Base-by-base conservation (phyloP, 2,329 filamentous ascomycete genomes). In the Diaporthe sp. region DNA sequence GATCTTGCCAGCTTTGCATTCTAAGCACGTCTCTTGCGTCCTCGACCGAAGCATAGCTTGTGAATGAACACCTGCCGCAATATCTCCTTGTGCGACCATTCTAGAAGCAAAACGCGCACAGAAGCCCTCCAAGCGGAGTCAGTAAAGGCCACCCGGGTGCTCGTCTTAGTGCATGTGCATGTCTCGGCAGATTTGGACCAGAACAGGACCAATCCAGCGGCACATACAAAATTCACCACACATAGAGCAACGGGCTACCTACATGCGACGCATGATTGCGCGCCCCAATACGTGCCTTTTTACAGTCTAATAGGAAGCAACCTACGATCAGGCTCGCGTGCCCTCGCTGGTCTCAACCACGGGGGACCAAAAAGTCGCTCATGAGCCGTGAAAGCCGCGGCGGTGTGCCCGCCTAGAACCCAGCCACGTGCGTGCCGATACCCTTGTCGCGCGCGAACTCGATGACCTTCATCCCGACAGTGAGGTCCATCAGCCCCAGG, bases 401-500 rank as follows among this genome's bases (percentile, higher is more conserved):
- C 39, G 67, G 49, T 13, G 58, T 20, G 47, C 15, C 47, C 49
- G 58, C 53, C 78, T 78, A 92, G 79, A 92, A 92, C 3, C 85
- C 87, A 34, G 87, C 84, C 37, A 93, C 83, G 10, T 84, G 84
- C 12, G 85, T 89, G 9, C 92, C 92, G 15, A 93, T 82, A 0
- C 86, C 85, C 82, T 87, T 91, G 71, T 87, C 84, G 57, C 85
- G 85, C 1, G 92, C 92, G 77, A 92, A 81, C 75, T 87, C 83
- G 25, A 93, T 82, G 65, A 94, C 77, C 73, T 92, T 88, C 79
- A 87, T 86, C 20, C 91, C 92, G 2, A 93, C 89, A 1, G 90
- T 88, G 31, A 94, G 82, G 79, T 94, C 92, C 91, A 93, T 93
- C 70, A 93, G 81, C 0, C 91, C 92, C 65, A 93, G 82, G 0